Evolutionary conservation across 2,329 filamentous ascomycete species (phyloP).

Genomic region (Ophiosphaerella narmari): DNA sequence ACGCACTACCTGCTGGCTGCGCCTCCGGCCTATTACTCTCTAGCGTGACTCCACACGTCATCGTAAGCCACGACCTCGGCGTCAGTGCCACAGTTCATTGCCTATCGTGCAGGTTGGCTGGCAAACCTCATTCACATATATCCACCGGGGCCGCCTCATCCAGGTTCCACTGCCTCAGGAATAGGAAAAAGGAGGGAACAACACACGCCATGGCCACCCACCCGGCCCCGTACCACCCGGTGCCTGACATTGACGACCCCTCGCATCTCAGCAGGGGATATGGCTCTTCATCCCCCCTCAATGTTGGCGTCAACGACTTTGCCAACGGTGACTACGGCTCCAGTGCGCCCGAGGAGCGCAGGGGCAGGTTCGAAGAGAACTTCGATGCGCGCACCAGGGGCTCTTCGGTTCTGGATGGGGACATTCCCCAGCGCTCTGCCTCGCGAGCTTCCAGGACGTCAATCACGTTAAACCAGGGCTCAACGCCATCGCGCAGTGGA

Average conservation of each 20-base stretch:
- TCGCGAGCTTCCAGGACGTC: slow-evolving; percentile 55
- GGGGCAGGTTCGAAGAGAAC: slow-evolving; percentile 68
- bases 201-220: slow-evolving; percentile 30
- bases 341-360: slow-evolving; percentile 36
- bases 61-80: slow-evolving; percentile 19
- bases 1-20: slow-evolving; percentile 16
- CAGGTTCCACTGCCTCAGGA: slow-evolving; percentile 4
- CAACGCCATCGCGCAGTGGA: slow-evolving; percentile 63
- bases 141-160: slow-evolving; percentile 8
- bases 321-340: slow-evolving; percentile 31
- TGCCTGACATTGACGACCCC: slow-evolving; percentile 44
- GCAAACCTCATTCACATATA: slow-evolving; percentile 7
- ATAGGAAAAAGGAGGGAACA: slow-evolving; percentile 3
- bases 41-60: slow-evolving; percentile 24
- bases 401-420: slow-evolving; percentile 64
- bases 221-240: slow-evolving; percentile 41
- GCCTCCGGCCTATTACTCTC: slow-evolving; percentile 11
- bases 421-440: slow-evolving; percentile 63
- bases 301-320: slow-evolving; percentile 45
- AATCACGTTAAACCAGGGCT: slow-evolving; percentile 46
- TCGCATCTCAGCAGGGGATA: slow-evolving; percentile 44
- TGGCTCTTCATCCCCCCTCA: slow-evolving; percentile 30
- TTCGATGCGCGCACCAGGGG: slow-evolving; percentile 72
- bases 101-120: too few relatives aligned
- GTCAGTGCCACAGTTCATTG: slow-evolving; percentile 4